Percentiles rank a stretch among this genome's conserved stretches.
phyloP scores from a whole-genome alignment of 805 yeast species.

The Candida nitratophila region DNA sequence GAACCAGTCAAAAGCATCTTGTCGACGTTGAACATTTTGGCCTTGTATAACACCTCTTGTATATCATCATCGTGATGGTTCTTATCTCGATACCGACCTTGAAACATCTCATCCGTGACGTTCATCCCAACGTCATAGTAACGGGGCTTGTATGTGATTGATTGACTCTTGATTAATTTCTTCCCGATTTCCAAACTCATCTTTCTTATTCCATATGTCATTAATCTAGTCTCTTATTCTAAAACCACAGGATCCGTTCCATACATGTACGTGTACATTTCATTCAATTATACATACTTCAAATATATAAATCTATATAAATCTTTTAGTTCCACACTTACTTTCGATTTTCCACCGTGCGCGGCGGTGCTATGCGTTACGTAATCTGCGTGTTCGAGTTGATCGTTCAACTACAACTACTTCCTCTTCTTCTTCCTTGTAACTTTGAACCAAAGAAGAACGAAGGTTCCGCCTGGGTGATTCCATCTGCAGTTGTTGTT shows the following conservation, averaged over 20 bases:
- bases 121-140: constrained; percentile 46
- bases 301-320: no score
- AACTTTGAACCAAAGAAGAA: constrained; percentile 3
- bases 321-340: no score
- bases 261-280: no score
- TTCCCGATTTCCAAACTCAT: constrained; percentile 11
- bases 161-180: neutral
- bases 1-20: constrained; percentile 82
- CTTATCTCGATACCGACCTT: constrained; percentile 64
- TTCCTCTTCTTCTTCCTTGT: constrained; percentile 3
- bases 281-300: no score
- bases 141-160: constrained; percentile 26
- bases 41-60: constrained; percentile 55
- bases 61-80: constrained; percentile 66
- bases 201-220: neutral
- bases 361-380: no score
- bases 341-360: no score
- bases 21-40: constrained; percentile 55
- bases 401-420: neutral
- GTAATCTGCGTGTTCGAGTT: no score
- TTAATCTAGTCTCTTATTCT: no score
- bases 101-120: constrained; percentile 83
- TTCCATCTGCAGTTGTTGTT: neutral
- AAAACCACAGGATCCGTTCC: no score
- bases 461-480: neutral